Base-by-base conservation (phyloP, 2,329 filamentous ascomycete genomes). In the Penicillium griseofulvum region DNA sequence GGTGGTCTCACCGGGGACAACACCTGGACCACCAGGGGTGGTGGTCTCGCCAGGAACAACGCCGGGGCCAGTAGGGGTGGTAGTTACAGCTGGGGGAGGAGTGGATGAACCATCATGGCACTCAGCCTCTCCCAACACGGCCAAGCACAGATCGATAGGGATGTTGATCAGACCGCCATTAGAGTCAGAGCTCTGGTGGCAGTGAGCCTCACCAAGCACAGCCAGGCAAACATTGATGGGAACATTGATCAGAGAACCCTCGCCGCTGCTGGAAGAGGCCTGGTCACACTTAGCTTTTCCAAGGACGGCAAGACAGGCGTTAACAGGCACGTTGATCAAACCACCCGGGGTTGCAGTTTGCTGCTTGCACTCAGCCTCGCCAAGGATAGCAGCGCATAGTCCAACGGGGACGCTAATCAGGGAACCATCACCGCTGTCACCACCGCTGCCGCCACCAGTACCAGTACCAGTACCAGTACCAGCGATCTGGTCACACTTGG, bases 371-470 rank as follows among this genome's bases (percentile, higher is more conserved):
- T 65, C 49, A 16, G 56, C 57, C 39, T 66, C 61, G 24, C 66
- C 66, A 26, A 68, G 66, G 14, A 68, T 61, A 49, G 65, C 64
- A 28, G 65, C 56, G 49, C 66, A 68, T 43, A 65, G 29, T 41
- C 65, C 64, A 51, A 68, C 52, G 26, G 66, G 66, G 0, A 68
- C 62, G 33, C 56, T 67, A 52, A 68, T 67, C 52, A 68, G 54
- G 34, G 61, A 56, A 33, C 58, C 61, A 17, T 49, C 45, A 34
- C 14, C 14, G 9, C 14, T 6, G 5, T 17, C 42, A 0, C 19
- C 5, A 0, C 4, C 24, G 2, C 11, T 9, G 11, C 26, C 16
- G 7, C 39, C 4, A 41, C n/a, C 43, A 0, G 16, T 8, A 0
- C 7, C 24, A 2, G 4, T 5, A 11, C n/a, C 16, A 10, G 12